These are phyloP conservation scores for Lobosporangium transversale DNA, from an alignment of 192 early-diverging fungal species.

Conservation along the genomic window DNA sequence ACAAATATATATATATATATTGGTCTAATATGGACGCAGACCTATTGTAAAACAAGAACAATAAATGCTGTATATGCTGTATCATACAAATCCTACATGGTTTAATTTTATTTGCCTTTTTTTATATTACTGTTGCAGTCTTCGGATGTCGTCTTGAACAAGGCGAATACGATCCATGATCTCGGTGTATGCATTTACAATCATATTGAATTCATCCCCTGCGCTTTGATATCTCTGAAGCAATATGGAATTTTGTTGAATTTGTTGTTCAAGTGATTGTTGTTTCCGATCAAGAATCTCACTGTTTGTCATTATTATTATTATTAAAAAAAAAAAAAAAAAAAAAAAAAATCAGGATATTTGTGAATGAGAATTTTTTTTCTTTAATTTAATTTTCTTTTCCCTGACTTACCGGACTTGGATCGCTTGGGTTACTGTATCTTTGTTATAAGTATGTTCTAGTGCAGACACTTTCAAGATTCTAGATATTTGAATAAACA, in stretches of 20 bases:
- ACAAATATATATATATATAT: too few species aligned
- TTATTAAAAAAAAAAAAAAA: not conserved
- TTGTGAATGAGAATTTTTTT: not conserved
- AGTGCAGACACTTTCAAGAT: slow-evolving; percentile 11
- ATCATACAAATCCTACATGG: too few species aligned
- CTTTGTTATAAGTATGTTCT: slow-evolving; percentile 23
- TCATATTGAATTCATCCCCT: slow-evolving; percentile 41
- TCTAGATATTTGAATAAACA: not conserved
- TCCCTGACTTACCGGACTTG: slow-evolving; percentile 14
- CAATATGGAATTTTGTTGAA: slow-evolving; percentile 12
- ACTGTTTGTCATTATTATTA: not conserved
- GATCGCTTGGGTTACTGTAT: slow-evolving; percentile 7
- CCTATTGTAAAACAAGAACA: too few species aligned
- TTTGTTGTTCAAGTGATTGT: slow-evolving; percentile 4
- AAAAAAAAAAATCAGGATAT: too few species aligned
- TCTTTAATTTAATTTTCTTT: not conserved
- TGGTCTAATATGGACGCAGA: too few species aligned
- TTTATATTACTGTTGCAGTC: not conserved
- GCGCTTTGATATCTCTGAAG: slow-evolving; percentile 30
- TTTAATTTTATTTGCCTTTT: too few species aligned
- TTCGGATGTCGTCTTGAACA: slow-evolving; percentile 42
- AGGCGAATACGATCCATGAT: slow-evolving; percentile 32
- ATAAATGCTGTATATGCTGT: too few species aligned
- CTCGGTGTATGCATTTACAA: slow-evolving; percentile 39
- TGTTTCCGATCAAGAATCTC: slow-evolving; percentile 11